Evolutionary conservation across 1,139 yeast species (phyloP).

Genomic region (Casaregolazyma lundiana): DNA sequence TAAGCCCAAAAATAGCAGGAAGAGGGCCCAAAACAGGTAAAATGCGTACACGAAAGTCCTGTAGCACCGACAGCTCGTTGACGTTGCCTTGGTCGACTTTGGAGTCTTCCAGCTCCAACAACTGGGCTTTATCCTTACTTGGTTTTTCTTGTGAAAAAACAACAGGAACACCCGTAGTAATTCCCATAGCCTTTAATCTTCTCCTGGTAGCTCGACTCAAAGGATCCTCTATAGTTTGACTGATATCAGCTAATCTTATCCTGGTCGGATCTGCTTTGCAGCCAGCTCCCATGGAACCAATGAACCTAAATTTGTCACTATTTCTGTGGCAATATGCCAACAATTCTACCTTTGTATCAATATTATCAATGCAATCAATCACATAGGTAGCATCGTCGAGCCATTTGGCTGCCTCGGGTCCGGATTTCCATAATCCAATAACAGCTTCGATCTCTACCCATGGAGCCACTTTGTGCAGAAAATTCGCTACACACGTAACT

Average conservation of each 20-base stretch:
- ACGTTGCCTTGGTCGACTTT: slow-evolving; percentile 76
- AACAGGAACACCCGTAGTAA: slow-evolving; percentile 71
- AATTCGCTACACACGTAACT: slow-evolving; percentile 69
- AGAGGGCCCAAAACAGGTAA: slow-evolving; percentile 92
- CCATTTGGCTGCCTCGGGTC: slow-evolving; percentile 37
- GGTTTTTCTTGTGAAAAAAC: slow-evolving; percentile 95
- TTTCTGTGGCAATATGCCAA: slow-evolving; percentile 64
- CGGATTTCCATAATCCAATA: slow-evolving; percentile 65
- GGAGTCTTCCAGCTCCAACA: slow-evolving; percentile 76
- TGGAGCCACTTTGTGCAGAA: slow-evolving; percentile 71
- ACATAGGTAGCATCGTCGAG: slow-evolving; percentile 54
- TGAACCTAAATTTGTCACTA: slow-evolving; percentile 36
- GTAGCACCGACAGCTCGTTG: slow-evolving; percentile 79
- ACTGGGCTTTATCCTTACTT: slow-evolving; percentile 84
- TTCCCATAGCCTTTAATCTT: slow-evolving; percentile 73
- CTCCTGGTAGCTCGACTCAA: slow-evolving; percentile 84
- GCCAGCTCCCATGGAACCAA: slow-evolving; percentile 96
- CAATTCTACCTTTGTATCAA: slow-evolving; percentile 89
- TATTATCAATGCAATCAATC: slow-evolving; percentile 92
- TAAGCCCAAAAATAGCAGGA: slow-evolving; percentile 93
- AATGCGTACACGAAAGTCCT: slow-evolving; percentile 87
- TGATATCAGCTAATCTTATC: slow-evolving; percentile 72
- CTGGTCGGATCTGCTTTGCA: slow-evolving; percentile 85
- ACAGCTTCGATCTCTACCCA: slow-evolving; percentile 80
- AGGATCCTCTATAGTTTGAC: slow-evolving; percentile 86